Conservation (phyloP, 2,329 filamentous ascomycete species). For the Ophiocordyceps polyrhachis-furcata region DNA sequence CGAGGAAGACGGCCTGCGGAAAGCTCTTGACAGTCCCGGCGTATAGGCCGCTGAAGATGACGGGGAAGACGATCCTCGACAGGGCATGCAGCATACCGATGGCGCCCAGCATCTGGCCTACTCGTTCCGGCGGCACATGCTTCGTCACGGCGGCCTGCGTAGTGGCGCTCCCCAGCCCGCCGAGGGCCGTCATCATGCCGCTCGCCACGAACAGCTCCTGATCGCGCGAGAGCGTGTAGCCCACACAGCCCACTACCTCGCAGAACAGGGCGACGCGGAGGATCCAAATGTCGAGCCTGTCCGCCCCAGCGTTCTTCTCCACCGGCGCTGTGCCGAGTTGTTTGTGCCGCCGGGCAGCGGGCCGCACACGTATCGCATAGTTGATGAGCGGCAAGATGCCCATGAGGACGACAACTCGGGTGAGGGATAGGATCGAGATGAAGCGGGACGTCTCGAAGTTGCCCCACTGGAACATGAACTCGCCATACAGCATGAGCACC, state of each 20-base stretch:
- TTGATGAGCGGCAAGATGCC: conserved; percentile 59
- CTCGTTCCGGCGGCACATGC: conserved; percentile 65
- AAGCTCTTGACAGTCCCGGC: conserved; percentile 60
- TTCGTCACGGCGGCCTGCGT: conserved; percentile 75
- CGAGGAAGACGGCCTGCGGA: conserved; percentile 68
- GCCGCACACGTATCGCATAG: conserved; percentile 46
- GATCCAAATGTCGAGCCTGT: conserved; percentile 57
- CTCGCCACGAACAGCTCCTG: conserved; percentile 49
- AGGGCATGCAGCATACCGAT: conserved; percentile 73
- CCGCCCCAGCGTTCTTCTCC: conserved; percentile 48
- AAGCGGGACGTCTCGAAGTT: conserved; percentile 66
- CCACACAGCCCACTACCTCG: conserved; percentile 57
- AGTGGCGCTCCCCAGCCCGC: conserved; percentile 71
- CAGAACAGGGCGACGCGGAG: conserved; percentile 59
- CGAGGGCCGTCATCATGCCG: conserved; percentile 56
- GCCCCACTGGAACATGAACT: conserved; percentile 65
- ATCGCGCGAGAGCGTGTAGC: conserved; percentile 49
- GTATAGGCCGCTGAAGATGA: conserved; percentile 75
- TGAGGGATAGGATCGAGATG: conserved; percentile 59
- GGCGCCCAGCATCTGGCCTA: conserved; percentile 78
- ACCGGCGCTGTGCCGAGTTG: conserved; percentile 15
- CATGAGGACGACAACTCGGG: conserved; percentile 59
- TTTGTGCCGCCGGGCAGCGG: conserved; percentile 22
- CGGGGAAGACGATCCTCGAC: conserved; percentile 58
- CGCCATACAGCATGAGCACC: conserved; percentile 71